Conservation (phyloP, 345 rosid species). For the Lagerstroemia speciosa region DNA sequence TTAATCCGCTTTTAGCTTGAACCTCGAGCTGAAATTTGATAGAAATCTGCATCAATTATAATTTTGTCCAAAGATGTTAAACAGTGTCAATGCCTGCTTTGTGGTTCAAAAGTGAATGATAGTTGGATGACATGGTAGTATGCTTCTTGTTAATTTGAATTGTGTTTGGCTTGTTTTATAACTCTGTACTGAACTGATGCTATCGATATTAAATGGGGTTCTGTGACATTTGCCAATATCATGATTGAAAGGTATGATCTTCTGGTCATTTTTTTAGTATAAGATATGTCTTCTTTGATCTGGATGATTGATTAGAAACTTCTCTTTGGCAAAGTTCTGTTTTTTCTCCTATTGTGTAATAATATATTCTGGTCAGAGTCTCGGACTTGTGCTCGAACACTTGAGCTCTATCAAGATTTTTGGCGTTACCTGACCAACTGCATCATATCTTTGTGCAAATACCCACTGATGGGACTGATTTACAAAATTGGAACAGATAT, state of each 20-base stretch:
- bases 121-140: too few relatives aligned
- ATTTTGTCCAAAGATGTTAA: not conserved
- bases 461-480: not conserved
- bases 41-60: not conserved
- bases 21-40: not conserved
- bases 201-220: too few relatives aligned
- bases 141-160: not conserved
- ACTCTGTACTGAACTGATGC: not conserved
- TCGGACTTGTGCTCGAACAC: too few relatives aligned
- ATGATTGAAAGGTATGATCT: too few relatives aligned
- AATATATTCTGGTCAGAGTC: too few relatives aligned
- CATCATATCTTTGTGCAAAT: not conserved
- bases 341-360: too few relatives aligned
- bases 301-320: too few relatives aligned
- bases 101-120: not conserved
- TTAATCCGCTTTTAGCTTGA: not conserved
- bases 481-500: constrained; percentile 33
- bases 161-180: not conserved
- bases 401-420: not conserved
- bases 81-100: not conserved
- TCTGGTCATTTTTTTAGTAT: too few relatives aligned
- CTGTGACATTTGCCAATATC: too few relatives aligned
- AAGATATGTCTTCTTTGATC: too few relatives aligned
- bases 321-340: not conserved
- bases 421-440: not conserved